A percentile compares a stretch with the other conserved stretches of the same genome.
These are phyloP conservation scores for Yarrowia deformans DNA, from an alignment of 805 yeast genomes.

Conservation along the genomic window DNA sequence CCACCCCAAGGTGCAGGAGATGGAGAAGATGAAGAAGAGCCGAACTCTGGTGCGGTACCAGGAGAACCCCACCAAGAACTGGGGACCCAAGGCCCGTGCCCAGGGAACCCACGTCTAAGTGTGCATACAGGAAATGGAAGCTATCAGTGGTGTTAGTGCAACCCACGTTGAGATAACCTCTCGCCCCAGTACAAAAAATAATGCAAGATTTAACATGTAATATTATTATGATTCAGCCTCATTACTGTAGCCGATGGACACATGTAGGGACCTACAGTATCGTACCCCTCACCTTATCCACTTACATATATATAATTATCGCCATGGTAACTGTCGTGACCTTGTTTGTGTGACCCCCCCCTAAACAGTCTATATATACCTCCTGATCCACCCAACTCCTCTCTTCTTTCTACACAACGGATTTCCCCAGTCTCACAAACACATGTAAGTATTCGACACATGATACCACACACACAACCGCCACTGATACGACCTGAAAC, in stretches of 20 bases:
- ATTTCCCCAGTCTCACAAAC: constrained; percentile 36
- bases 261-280: constrained; percentile 11
- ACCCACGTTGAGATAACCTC: background rate
- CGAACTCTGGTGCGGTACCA: constrained; percentile 83
- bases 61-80: constrained; percentile 88
- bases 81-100: constrained; percentile 93
- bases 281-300: constrained; percentile 21
- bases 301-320: background rate
- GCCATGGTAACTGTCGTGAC: constrained; percentile 11
- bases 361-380: constrained; percentile 10
- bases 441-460: constrained; percentile 9
- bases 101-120: constrained; percentile 38
- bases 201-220: constrained; percentile 6
- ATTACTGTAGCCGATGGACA: background rate
- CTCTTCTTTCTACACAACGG: constrained; percentile 33
- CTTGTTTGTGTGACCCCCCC: constrained; percentile 7
- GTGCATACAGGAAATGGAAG: background rate
- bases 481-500: background rate
- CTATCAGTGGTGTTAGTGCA: constrained; percentile 24
- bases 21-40: constrained; percentile 70
- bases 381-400: background rate
- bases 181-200: background rate
- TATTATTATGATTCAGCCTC: constrained; percentile 5
- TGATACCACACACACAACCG: constrained; percentile 4
- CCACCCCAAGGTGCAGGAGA: constrained; percentile 62